phyloP scores from a whole-genome alignment of 2,329 filamentous ascomycete species.

The Beauveria asiatica region DNA sequence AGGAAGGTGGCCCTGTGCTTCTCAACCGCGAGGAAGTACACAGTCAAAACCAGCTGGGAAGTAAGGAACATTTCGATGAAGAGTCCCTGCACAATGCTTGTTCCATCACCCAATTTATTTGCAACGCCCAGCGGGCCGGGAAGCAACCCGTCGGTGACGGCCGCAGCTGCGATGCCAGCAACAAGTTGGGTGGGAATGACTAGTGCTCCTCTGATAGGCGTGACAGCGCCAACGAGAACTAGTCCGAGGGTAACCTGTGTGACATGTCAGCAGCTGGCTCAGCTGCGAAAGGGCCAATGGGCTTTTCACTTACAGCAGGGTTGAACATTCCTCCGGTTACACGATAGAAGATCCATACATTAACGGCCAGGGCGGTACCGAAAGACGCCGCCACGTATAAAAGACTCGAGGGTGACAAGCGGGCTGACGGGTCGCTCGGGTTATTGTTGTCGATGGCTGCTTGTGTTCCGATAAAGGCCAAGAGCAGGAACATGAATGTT shows the following conservation, averaged over 20 bases:
- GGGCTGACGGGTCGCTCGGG: conserved; percentile 17
- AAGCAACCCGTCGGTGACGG: conserved; percentile 48
- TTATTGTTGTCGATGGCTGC: conserved; percentile 27
- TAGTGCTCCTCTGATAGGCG: conserved; percentile 40
- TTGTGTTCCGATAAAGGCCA: conserved; percentile 32
- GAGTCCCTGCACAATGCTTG: conserved; percentile 47
- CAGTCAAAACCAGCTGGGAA: conserved; percentile 52
- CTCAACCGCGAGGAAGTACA: conserved; percentile 63
- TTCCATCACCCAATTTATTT: conserved; percentile 45
- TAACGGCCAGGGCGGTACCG: conserved; percentile 41
- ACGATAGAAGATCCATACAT: conserved; percentile 49
- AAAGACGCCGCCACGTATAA: conserved; percentile 44
- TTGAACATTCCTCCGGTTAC: conserved; percentile 45
- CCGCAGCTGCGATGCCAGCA: conserved; percentile 50
- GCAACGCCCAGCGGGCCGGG: conserved; percentile 46
- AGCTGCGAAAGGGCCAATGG: not conserved
- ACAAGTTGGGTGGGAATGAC: conserved; percentile 50
- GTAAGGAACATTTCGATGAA: conserved; percentile 63
- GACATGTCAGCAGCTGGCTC: not conserved
- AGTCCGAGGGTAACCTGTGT: conserved; percentile 47
- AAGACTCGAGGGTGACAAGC: conserved; percentile 27
- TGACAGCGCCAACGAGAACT: conserved; percentile 48
- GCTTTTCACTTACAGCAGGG: conserved; percentile 32
- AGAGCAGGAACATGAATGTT: conserved; percentile 44
- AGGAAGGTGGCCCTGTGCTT: conserved; percentile 66